phyloP scores from a whole-genome alignment of 805 yeast species.

The Kregervanrija pseudodelftensis region DNA sequence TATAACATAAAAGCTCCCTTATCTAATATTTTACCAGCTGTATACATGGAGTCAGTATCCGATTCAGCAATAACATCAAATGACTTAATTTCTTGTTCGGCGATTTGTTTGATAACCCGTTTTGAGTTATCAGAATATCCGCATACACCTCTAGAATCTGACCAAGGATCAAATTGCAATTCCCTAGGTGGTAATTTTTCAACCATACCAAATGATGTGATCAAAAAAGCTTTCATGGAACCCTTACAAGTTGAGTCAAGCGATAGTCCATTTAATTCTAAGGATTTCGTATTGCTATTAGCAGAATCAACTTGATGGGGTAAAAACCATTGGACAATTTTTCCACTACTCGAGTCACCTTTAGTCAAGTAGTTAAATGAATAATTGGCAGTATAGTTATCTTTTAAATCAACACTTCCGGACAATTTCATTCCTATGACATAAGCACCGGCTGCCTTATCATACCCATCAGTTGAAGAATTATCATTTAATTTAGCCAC shows the following conservation, averaged over 20 bases:
- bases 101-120: slow-evolving; percentile 37
- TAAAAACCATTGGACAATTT: slow-evolving; percentile 38
- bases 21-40: slow-evolving; percentile 80
- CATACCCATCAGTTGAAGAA: slow-evolving; percentile 37
- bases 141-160: slow-evolving; percentile 35
- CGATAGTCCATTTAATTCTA: slow-evolving; percentile 20
- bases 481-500: slow-evolving; percentile 36
- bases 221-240: slow-evolving; percentile 38
- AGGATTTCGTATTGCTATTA: slow-evolving; percentile 14
- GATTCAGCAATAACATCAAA: slow-evolving; percentile 49
- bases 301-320: slow-evolving; percentile 46
- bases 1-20: slow-evolving; percentile 85
- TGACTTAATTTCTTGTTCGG: slow-evolving; percentile 44
- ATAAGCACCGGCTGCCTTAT: slow-evolving; percentile 64
- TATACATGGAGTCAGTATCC: slow-evolving; percentile 81
- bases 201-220: slow-evolving; percentile 25
- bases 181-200: slow-evolving; percentile 25
- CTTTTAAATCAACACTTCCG: slow-evolving; percentile 28
- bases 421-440: slow-evolving; percentile 38
- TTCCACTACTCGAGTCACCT: slow-evolving; percentile 19
- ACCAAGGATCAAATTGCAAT: slow-evolving; percentile 52
- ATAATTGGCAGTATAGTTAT: slow-evolving; percentile 32
- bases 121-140: slow-evolving; percentile 31
- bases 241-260: slow-evolving; percentile 53
- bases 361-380: slow-evolving; percentile 30